phyloP scores from a whole-genome alignment of 2,329 filamentous ascomycete species.

The Hansfordia pulvinata region DNA sequence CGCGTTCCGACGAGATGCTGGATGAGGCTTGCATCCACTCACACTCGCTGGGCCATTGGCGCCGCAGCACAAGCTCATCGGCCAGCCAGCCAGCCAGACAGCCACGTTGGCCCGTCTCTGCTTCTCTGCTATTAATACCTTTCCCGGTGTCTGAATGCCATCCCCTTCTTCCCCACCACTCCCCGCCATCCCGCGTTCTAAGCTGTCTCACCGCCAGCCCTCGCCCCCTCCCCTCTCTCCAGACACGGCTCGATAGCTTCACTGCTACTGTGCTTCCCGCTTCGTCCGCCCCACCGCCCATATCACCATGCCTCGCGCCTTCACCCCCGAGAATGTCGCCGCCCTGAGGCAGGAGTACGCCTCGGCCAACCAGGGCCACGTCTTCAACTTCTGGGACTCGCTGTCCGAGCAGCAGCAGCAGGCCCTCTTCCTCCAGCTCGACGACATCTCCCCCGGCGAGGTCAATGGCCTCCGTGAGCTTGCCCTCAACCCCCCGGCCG shows the following conservation, averaged over 20 bases:
- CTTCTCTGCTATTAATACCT: too few relatives aligned
- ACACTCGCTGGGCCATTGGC: too few relatives aligned
- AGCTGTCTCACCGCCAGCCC: neutral
- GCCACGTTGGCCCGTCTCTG: too few relatives aligned
- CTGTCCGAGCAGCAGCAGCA: slow-evolving; percentile 63
- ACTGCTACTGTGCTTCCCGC: neutral
- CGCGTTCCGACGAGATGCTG: too few relatives aligned
- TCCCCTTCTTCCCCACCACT: too few relatives aligned
- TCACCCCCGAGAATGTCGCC: slow-evolving; percentile 52
- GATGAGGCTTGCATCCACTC: too few relatives aligned
- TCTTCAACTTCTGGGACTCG: slow-evolving; percentile 78
- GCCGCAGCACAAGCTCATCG: too few relatives aligned
- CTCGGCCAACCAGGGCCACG: slow-evolving; percentile 64
- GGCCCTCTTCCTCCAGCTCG: slow-evolving; percentile 67
- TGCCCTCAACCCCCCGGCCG: slow-evolving; percentile 65
- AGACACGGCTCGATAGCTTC: too few relatives aligned
- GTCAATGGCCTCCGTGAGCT: slow-evolving; percentile 80
- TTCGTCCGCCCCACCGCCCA: neutral
- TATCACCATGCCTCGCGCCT: slow-evolving; percentile 26
- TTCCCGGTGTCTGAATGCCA: too few relatives aligned
- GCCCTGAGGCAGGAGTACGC: slow-evolving; percentile 60
- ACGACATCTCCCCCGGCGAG: slow-evolving; percentile 65
- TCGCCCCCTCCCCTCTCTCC: too few relatives aligned
- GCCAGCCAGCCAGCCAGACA: too few relatives aligned
- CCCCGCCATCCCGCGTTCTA: too few relatives aligned